Conservation (phyloP, 805 yeast species). For the Metschnikowia amazonensis region DNA sequence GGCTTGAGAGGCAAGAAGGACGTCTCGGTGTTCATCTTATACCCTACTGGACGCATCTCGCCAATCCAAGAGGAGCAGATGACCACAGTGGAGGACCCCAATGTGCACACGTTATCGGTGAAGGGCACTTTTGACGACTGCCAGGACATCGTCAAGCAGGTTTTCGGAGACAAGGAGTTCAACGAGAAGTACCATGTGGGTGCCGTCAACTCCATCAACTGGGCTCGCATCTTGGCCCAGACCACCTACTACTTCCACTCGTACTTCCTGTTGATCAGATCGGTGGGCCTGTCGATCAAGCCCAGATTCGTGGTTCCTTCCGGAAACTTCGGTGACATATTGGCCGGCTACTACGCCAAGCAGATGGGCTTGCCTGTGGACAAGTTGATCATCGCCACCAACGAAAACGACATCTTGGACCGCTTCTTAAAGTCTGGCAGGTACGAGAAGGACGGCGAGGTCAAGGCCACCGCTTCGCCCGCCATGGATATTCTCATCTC, state of each 20-base stretch:
- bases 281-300: constrained; percentile 25
- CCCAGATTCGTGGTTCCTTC: constrained; percentile 92
- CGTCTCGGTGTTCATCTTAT: constrained; percentile 93
- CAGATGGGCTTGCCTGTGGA: constrained; percentile 93
- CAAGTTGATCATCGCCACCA: constrained; percentile 87
- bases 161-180: constrained; percentile 86
- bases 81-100: constrained; percentile 91
- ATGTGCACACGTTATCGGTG: constrained; percentile 92
- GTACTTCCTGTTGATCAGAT: constrained; percentile 66
- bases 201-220: constrained; percentile 96
- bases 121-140: constrained; percentile 98
- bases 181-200: constrained; percentile 90
- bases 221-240: constrained; percentile 98
- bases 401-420: constrained; percentile 90
- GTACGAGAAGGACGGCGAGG: constrained; percentile 73
- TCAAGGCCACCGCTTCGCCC: constrained; percentile 88
- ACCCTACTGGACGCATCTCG: constrained; percentile 96
- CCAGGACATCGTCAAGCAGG: constrained; percentile 91
- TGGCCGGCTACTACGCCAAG: constrained; percentile 93
- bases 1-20: constrained; percentile 96
- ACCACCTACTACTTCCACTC: constrained; percentile 95
- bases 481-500: constrained; percentile 98
- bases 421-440: constrained; percentile 85
- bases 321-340: constrained; percentile 97
- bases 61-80: constrained; percentile 98